Evolutionary conservation across 2,329 filamentous ascomycete genomes (phyloP).

Genomic region (Xylaria sp.): DNA sequence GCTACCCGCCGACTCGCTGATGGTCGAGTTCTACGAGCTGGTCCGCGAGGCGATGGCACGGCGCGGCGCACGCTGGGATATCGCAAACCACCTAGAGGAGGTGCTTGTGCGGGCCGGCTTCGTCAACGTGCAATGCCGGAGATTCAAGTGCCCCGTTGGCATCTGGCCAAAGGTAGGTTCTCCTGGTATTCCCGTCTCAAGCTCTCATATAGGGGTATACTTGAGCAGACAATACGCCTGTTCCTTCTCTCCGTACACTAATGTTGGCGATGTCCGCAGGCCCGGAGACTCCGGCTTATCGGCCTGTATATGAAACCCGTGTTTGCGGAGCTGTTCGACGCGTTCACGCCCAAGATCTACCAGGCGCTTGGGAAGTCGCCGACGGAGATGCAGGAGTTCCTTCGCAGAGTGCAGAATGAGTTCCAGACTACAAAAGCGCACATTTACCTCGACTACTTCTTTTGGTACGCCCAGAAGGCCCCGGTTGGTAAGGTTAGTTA

Average conservation of each 20-base stretch:
- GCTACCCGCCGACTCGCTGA: constrained; percentile 16
- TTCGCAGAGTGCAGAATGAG: constrained; percentile 5
- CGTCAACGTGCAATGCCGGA: constrained; percentile 25
- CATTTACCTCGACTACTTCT: constrained; percentile 24
- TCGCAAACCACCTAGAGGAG: constrained; percentile 23
- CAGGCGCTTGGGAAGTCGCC: constrained; percentile 9
- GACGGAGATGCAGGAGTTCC: constrained; percentile 15
- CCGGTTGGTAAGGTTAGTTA: constrained; percentile 1
- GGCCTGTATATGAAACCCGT: constrained; percentile 34
- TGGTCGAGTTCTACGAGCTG: constrained; percentile 20
- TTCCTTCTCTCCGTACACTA: neutral
- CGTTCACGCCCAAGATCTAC: constrained; percentile 15
- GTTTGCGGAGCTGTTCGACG: constrained; percentile 20
- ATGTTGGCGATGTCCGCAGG: constrained; percentile 7
- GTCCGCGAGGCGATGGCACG: constrained; percentile 12
- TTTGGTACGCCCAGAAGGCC: constrained; percentile 24
- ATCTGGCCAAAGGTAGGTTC: constrained; percentile 44
- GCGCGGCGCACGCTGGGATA: constrained; percentile 19
- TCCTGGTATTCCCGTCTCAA: neutral
- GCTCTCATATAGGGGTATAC: neutral
- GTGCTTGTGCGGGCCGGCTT: constrained; percentile 26
- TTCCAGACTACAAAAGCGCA: constrained; percentile 12
- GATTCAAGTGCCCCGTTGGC: constrained; percentile 40
- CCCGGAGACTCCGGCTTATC: constrained; percentile 44
- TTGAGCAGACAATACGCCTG: neutral